Base-by-base conservation (phyloP, 2,329 filamentous ascomycete genomes). In the Ophiostoma novo-ulmi region DNA sequence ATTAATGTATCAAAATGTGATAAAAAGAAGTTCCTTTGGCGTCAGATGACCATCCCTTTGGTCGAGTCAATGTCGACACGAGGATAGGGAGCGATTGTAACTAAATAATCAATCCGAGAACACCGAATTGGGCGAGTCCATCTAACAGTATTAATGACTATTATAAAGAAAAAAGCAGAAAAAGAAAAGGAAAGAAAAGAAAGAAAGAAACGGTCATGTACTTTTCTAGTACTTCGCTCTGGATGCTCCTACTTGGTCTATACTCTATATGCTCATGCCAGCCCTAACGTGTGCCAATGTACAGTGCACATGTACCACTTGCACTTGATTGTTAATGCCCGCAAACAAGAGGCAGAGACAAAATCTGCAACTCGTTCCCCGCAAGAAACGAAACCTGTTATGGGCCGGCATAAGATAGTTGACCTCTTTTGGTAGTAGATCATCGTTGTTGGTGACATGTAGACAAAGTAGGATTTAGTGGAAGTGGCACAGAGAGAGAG, bases 371-470 rank as follows among this genome's bases (percentile, higher is more conserved):
- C 52, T 11, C 8, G 52, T 58, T 58, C 52, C 52, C 52, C 52
- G 52, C 52, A 58, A 58, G 52, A 58, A 58, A 58, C 52, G n/a
- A 58, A 58, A 58, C 52, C 52, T 58, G 52, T 58, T 58, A 58
- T 26, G 52, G 52, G 52, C 52, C 52, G 52, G 52, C 52, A 58
- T 26, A 58, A 3, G 52, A 58, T 58, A 11, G 52, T 26, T 58
- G 26, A 11, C n/a, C 11, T 58, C 6, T 31, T 58, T 58, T 20
- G 44, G 44, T 20, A 48, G 44, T 48, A 48, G 44, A 48, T 48
- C 44, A 20, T 17, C 44, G 5, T 48, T 17, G 44, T 20, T 48
- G 44, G 44, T 7, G 44, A 2, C 20, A 48, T 48, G 44, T 48
- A 48, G 44, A 48, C 44, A 48, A 48, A 48, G 17, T 48, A 48